phyloP scores from a whole-genome alignment of 805 yeast species.

The Teunomyces lycoperdinae region DNA sequence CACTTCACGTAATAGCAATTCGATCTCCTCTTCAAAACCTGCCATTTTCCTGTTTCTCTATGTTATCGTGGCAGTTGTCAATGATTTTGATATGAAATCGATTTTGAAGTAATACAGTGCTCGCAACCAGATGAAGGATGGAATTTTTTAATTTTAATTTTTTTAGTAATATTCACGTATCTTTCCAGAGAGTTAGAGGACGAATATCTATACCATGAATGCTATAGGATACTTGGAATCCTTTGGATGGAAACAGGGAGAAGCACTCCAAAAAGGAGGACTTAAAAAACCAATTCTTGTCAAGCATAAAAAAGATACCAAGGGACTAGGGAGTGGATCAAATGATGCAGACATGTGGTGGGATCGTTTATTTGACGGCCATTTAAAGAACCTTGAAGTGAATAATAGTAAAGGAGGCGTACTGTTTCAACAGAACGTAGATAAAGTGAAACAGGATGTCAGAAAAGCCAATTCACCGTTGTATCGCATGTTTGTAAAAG shows the following conservation, averaged over 20 bases:
- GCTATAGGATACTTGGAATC: slow-evolving; percentile 67
- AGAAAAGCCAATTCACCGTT: slow-evolving; percentile 64
- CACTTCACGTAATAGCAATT: not conserved
- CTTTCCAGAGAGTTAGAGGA: not conserved
- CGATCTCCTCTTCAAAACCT: slow-evolving; percentile 1
- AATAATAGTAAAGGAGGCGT: slow-evolving; percentile 34
- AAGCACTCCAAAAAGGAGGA: slow-evolving; percentile 78
- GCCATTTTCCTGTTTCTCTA: not conserved
- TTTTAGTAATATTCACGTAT: too few relatives aligned
- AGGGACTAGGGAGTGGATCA: slow-evolving; percentile 81
- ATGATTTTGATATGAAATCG: too few relatives aligned
- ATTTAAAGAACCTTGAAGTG: slow-evolving; percentile 73
- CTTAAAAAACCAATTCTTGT: slow-evolving; percentile 82
- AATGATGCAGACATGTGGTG: slow-evolving; percentile 92
- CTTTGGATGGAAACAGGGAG: slow-evolving; percentile 92
- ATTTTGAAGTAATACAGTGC: not conserved
- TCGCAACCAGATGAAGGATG: slow-evolving; percentile 2
- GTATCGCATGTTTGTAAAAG: slow-evolving; percentile 82
- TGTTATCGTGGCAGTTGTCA: not conserved
- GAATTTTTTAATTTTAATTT: not conserved
- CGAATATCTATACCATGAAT: slow-evolving; percentile 50
- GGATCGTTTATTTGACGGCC: slow-evolving; percentile 95
- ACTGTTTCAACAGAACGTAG: slow-evolving; percentile 51
- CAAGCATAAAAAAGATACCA: slow-evolving; percentile 84
- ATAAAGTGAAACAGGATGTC: slow-evolving; percentile 44